Conservation (phyloP, 805 yeast genomes). For the Yarrowia sp. region DNA sequence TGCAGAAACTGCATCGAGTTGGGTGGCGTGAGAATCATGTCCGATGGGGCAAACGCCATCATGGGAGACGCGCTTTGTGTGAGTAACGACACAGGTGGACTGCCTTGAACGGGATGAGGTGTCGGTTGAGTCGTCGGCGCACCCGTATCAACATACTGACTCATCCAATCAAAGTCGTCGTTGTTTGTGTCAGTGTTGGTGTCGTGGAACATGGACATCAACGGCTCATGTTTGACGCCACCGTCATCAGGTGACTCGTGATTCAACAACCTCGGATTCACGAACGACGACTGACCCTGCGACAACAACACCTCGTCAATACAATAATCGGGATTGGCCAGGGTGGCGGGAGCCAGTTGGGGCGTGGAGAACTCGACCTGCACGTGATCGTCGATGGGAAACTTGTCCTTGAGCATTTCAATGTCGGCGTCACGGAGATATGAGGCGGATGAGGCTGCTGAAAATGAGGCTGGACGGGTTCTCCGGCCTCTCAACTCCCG, state of each 20-base stretch:
- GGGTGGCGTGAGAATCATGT: conserved; percentile 22
- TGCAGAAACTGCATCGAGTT: conserved; percentile 12
- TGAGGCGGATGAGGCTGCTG: conserved; percentile 60
- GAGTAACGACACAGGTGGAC: neutral
- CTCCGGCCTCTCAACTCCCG: conserved; percentile 23
- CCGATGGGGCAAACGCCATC: conserved; percentile 3
- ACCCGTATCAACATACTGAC: neutral
- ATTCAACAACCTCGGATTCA: conserved; percentile 14
- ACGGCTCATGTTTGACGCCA: conserved; percentile 1
- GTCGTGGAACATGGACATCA: neutral
- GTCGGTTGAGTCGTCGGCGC: neutral
- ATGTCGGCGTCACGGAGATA: conserved; percentile 54
- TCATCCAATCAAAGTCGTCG: conserved; percentile 20
- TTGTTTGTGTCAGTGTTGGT: neutral
- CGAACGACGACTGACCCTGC: conserved; percentile 18
- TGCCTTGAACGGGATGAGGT: no score
- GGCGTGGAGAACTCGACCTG: conserved; percentile 84
- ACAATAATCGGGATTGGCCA: conserved; percentile 34
- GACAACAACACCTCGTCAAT: conserved; percentile 26
- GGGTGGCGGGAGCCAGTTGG: conserved; percentile 54
- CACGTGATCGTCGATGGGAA: conserved; percentile 46
- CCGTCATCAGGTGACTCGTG: conserved; percentile 5
- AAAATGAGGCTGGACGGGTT: conserved; percentile 47
- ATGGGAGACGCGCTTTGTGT: neutral
- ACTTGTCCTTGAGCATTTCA: conserved; percentile 30